Evolutionary conservation across 495 filamentous ascomycete species (phyloP), one percentile per base, ranked within the genome.

Genomic region (Annulohypoxylon stygium): DNA sequence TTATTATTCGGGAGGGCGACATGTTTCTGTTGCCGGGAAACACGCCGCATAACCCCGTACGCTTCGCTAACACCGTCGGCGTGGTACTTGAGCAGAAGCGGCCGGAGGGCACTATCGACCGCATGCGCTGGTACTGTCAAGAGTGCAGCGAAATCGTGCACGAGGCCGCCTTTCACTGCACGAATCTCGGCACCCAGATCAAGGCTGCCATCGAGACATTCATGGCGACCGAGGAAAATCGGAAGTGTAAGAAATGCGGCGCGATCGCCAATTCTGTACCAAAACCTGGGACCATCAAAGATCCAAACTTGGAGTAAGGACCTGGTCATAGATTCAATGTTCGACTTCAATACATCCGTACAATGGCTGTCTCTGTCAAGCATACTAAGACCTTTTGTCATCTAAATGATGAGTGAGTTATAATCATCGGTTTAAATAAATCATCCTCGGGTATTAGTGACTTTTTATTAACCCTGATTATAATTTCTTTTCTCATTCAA

Each of bases 141-240:
- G 72, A 73, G 26, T 97, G 94, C 77, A 81, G 83, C 14, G 85
- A 87, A 67, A 80, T 96, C 55, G 95, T 99, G 3, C 90, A 95
- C 81, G 95, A 98, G 84, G 91, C 90, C 43, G 82, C 86, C 5
- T 99, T 99, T 78, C 89, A 95, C 75, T 97, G 94, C 76, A 94
- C 91, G 50, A 92, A 99, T 81, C 80, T 99, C 59, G 96, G 96
- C n/a, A 97, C 93, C 47, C 96, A 99, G 86, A 94, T 99, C 66
- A 99, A 97, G 86, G 90, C 87, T 64, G 97, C 95, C 5, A 95
- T 99, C 34, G 90, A 97, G 78, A 86, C 82, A 51, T 98, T 97
- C 78, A 92, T 89, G 75, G 87, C 81, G 2, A 89, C 90, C 75
- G 88, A 90, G 68, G 88, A 89, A 73, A 88, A 86, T 81, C 88